Evolutionary conservation across 805 yeast genomes (phyloP).

Genomic region (Torulaspora indica): DNA sequence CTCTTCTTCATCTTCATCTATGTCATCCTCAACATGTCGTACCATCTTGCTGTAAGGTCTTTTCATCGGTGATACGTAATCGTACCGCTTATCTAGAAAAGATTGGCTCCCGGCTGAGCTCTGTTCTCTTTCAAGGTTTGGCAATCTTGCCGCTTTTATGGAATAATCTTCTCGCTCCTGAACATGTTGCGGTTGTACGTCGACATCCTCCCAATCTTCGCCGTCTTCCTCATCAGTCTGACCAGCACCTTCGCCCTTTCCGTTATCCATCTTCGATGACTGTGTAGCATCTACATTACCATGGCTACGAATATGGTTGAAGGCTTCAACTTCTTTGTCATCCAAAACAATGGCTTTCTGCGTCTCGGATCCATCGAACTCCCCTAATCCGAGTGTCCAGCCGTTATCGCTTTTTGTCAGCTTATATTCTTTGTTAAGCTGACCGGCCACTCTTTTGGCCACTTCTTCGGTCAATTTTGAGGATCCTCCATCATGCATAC

Average conservation of each 20-base stretch:
- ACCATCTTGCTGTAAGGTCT: constrained; percentile 6
- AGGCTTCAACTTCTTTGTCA: constrained; percentile 25
- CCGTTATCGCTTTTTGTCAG: constrained; percentile 75
- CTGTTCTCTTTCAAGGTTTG: constrained; percentile 24
- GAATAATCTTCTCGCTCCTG: constrained; percentile 38
- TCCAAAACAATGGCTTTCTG: constrained; percentile 51
- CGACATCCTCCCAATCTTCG: constrained; percentile 62
- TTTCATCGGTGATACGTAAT: constrained; percentile 22
- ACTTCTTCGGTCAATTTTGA: constrained; percentile 31
- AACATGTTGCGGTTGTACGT: constrained; percentile 30
- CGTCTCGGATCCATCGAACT: constrained; percentile 39
- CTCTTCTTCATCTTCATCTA: constrained; percentile 15
- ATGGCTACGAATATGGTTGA: constrained; percentile 3
- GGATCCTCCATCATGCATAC: constrained; percentile 56
- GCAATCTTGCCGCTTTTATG: constrained; percentile 40
- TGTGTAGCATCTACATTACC: neutral
- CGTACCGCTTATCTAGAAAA: constrained; percentile 31
- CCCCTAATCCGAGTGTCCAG: constrained; percentile 66
- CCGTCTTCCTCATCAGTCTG: constrained; percentile 25
- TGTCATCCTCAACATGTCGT: constrained; percentile 9
- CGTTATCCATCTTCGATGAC: neutral
- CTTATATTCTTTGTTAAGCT: constrained; percentile 68
- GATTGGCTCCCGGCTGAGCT: constrained; percentile 28
- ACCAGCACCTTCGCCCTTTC: constrained; percentile 6
- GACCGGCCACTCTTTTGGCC: constrained; percentile 67